Base-by-base conservation (phyloP, 2,329 filamentous ascomycete species). In the Phialophora tarda region DNA sequence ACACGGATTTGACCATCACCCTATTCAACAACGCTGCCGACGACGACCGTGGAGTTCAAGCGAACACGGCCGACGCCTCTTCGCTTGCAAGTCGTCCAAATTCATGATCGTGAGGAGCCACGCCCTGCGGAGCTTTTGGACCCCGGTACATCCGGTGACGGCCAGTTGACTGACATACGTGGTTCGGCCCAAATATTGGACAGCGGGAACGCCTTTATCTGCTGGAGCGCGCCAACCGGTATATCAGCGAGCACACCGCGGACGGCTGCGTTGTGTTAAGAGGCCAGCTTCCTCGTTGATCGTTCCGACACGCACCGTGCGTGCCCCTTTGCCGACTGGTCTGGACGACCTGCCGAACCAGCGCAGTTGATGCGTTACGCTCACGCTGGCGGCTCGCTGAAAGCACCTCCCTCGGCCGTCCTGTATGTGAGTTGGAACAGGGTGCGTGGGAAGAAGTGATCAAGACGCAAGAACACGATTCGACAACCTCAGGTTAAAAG, bases 241-340 rank as follows among this genome's bases (percentile, higher is more conserved):
- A 81, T 0, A 81, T 80, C 62, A 83, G 79, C 8, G 84, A 87
- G 71, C 84, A 83, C 71, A 65, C 62, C 4, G 23, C 50, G 12
- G 62, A 65, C 34, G 76, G 75, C 24, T 68, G 73, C 14, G 73
- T 82, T 2, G 76, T 87, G 21, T 85, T 85, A 77, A 77, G 83
- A 87, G 65, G 79, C 77, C 6, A 82, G 83, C 70, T 77, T 86
- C 71, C 79, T 71, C 55, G 73, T 53, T 63, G 80, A 65, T 76
- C 74, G 63, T 72, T 75, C 71, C 75, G 79, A 82, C 71, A 85
- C 82, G 3, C 5, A 26, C 26, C 3, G 26, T 58, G 82, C 80
- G 2, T 83, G 83, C 74, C 85, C 84, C 71, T 38, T 56, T 23
- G 28, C 28, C 28, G 77, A 82, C 66, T 89, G 85, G 83, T 79